phyloP scores from a whole-genome alignment of 768 basidiomycete genomes.

The Udeniomyces megalosporus region DNA sequence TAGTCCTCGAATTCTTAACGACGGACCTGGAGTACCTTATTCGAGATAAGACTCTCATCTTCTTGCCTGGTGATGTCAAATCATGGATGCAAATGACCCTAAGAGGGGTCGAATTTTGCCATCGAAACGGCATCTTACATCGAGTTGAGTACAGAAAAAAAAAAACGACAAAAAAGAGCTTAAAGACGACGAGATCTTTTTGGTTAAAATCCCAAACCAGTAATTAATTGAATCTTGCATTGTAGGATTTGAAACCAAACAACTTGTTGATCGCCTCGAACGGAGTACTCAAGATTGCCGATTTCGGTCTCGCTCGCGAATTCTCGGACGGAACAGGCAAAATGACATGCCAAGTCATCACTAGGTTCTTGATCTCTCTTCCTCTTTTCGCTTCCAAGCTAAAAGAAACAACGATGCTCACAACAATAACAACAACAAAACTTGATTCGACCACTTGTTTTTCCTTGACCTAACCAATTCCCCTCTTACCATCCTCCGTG shows the following conservation, averaged over 20 bases:
- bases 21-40: constrained; percentile 95
- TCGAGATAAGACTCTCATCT: constrained; percentile 78
- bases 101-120: constrained; percentile 94
- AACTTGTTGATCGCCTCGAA: constrained; percentile 84
- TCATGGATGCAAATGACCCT: constrained; percentile 98
- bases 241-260: constrained; percentile 92
- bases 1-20: constrained; percentile 90
- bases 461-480: neutral
- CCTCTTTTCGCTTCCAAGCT: neutral
- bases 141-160: constrained; percentile 38
- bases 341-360: constrained; percentile 98
- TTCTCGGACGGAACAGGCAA: constrained; percentile 86
- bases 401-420: too few relatives aligned
- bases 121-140: constrained; percentile 83
- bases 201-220: too few relatives aligned
- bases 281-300: constrained; percentile 88
- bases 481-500: neutral
- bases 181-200: too few relatives aligned
- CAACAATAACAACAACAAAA: too few relatives aligned
- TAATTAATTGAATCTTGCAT: neutral
- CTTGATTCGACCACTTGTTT: constrained; percentile 2
- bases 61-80: constrained; percentile 90
- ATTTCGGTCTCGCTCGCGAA: constrained; percentile 96
- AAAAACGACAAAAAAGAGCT: neutral
- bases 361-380: constrained; percentile 46